phyloP scores from a whole-genome alignment of 768 basidiomycete genomes.

The Phlegmacium glaucopus region DNA sequence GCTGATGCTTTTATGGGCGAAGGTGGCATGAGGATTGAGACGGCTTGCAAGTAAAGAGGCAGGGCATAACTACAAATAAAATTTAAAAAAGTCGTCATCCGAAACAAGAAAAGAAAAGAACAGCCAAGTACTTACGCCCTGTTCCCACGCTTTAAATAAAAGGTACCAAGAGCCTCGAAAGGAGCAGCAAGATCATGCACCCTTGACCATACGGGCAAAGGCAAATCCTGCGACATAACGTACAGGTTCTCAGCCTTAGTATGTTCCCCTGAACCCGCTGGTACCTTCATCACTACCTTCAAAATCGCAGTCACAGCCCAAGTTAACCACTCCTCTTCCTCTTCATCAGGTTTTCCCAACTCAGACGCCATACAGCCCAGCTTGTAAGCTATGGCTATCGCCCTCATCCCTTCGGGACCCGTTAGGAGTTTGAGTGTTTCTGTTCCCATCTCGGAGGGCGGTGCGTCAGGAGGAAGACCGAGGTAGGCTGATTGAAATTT shows the following conservation, averaged over 20 bases:
- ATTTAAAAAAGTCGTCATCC: neutral
- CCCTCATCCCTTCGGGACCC: conserved; percentile 28
- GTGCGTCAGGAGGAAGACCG: conserved; percentile 9
- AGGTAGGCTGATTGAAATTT: conserved; percentile 26
- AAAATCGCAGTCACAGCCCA: conserved; percentile 43
- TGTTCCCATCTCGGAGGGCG: conserved; percentile 8
- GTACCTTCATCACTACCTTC: conserved; percentile 27
- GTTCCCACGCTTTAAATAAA: conserved; percentile 55
- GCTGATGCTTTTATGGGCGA: conserved; percentile 29
- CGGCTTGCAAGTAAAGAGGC: conserved; percentile 63
- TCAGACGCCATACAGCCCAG: conserved; percentile 39
- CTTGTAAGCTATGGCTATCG: conserved; percentile 38
- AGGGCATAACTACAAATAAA: conserved; percentile 48
- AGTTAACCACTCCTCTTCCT: conserved; percentile 41
- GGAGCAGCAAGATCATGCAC: conserved; percentile 63
- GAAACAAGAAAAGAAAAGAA: neutral
- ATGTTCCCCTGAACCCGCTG: conserved; percentile 1
- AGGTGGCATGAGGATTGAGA: conserved; percentile 55
- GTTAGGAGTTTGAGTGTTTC: conserved; percentile 14
- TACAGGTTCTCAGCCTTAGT: conserved; percentile 1
- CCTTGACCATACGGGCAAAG: conserved; percentile 57
- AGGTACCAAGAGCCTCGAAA: conserved; percentile 61
- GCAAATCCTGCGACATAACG: conserved; percentile 46
- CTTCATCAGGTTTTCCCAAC: conserved; percentile 29
- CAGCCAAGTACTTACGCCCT: conserved; percentile 41